Evolutionary conservation across 768 basidiomycete genomes (phyloP), one percentile per base, ranked within the genome.

Genomic region (Russula vinacea): DNA sequence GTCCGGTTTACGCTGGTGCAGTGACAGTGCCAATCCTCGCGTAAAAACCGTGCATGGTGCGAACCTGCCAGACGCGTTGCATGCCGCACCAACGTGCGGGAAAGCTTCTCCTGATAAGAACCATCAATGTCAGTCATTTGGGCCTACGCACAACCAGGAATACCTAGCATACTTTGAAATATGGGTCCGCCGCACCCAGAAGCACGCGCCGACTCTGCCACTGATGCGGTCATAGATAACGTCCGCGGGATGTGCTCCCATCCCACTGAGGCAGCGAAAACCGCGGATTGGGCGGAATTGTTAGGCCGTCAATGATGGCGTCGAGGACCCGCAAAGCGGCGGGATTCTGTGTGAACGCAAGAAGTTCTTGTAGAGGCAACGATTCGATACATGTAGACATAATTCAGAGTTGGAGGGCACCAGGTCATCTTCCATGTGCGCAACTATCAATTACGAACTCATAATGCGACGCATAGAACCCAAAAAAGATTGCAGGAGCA

Each of bases 211-310:
- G 0, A 98, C 86, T 52, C 93, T 82, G 70, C 90, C 92, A 51
- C 97, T 97, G 67, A 97, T 85, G 52, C 89, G 85, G 73, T 98
- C n/a, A n/a, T 95, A 89, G 6, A 90, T 90, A 39, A 99, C 84
- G 33, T 77, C 72, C 71, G 89, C 87, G 75, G 88, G 97, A 63
- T 88, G 82, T 6, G 88, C 91, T 44, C 93, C 82, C 71, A 96
- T 85, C 5, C 81, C 79, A 72, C 87, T 77, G 51, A 97, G 82
- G 55, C n/a, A 96, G 81, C 66, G 81, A 78, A 10, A 90, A 84
- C 67, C 90, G 88, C 22, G n/a, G 79, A 78, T 71, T 87, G 89
- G 79, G 73, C 2, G 85, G 73, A 0, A 92, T 84, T 0, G 85
- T 81, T 1, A 85, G 74, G 2, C 89, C 89, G 8, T 88, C 85